Evolutionary conservation across 176 grass and related monocot species (phyloP), one percentile per base, ranked within the genome.

Genomic region (Musa itinerans): DNA sequence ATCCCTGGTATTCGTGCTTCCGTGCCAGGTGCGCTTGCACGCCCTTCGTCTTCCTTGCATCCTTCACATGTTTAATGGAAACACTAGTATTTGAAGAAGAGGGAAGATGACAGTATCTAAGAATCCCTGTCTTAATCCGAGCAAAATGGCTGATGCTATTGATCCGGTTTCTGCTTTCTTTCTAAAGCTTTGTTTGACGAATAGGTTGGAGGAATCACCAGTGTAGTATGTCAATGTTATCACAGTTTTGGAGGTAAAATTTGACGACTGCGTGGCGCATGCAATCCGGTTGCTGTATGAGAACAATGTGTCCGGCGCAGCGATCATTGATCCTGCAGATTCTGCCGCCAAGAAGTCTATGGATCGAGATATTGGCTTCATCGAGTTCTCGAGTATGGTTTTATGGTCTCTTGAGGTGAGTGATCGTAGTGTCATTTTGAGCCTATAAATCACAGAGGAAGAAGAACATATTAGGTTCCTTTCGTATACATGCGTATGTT

Each of bases 171-270:
- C 34, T 43, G 34, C 34, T 43, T 43, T 43, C 34, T 43, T 43
- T 43, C 34, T 5, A 43, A 43, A 43, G 34, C 34, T 43, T 43
- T 43, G 34, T 43, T 43, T 43, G 34, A 6, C 34, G 34, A 43
- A 43, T 43, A 43, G 3, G 34, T 43, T 43, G 34, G 4, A 43
- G 34, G 34, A 6, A 43, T 43, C 34, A 43, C 34, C 34, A 43
- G 34, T 6, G 34, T 43, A 5, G 34, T 43, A 43, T 43, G 34
- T 43, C 6, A 43, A 43, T 43, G 34, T 43, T 43, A 43, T 43
- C n/a, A 59, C 63, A 87, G 85, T 85, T 74, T 56, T 82, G 79
- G 88, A 90, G 82, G 20, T 90, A 74, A 85, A 77, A 61, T 85
- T 78, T 19, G 68, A 77, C 10, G 63, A 74, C 55, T 71, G 26